phyloP scores from a whole-genome alignment of 1,284 basidiomycete genomes.

The Papiliotrema nemorosa region DNA sequence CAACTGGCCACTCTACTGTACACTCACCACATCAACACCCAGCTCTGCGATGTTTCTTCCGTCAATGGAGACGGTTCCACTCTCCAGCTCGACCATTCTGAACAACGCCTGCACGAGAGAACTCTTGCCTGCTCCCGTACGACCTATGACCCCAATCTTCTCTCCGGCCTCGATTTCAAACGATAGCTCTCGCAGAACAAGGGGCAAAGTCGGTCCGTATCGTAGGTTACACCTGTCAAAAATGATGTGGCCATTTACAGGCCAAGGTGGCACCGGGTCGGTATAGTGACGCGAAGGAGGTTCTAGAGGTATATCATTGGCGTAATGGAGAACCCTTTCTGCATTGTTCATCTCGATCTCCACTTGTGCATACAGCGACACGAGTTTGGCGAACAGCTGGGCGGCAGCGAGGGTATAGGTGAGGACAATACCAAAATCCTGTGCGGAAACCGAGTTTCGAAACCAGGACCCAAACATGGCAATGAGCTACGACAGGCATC shows the following conservation, averaged over 20 bases:
- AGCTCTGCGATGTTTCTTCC: constrained; percentile 55
- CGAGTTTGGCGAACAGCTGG: constrained; percentile 19
- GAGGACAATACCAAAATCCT: constrained; percentile 41
- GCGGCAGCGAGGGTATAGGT: constrained; percentile 34
- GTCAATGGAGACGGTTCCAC: constrained; percentile 66
- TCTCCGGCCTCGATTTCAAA: constrained; percentile 36
- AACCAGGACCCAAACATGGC: constrained; percentile 37
- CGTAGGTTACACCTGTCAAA: constrained; percentile 43
- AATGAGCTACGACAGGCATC: constrained; percentile 34
- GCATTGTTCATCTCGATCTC: constrained; percentile 41
- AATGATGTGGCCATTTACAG: constrained; percentile 32
- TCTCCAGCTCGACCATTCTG: constrained; percentile 59
- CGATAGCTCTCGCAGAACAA: constrained; percentile 40
- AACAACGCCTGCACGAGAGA: constrained; percentile 64
- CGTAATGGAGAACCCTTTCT: constrained; percentile 37
- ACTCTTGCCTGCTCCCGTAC: constrained; percentile 62
- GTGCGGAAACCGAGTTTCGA: constrained; percentile 30
- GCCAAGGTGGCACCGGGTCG: constrained; percentile 34
- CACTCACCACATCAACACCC: constrained; percentile 54
- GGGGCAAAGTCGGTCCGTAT: constrained; percentile 41
- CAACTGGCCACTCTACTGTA: constrained; percentile 20
- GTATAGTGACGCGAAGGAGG: constrained; percentile 11
- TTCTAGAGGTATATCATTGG: constrained; percentile 26
- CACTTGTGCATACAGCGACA: constrained; percentile 20
- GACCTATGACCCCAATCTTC: constrained; percentile 64